Evolutionary conservation across 2,329 filamentous ascomycete species (phyloP).

Genomic region (Aspergillus ustus): DNA sequence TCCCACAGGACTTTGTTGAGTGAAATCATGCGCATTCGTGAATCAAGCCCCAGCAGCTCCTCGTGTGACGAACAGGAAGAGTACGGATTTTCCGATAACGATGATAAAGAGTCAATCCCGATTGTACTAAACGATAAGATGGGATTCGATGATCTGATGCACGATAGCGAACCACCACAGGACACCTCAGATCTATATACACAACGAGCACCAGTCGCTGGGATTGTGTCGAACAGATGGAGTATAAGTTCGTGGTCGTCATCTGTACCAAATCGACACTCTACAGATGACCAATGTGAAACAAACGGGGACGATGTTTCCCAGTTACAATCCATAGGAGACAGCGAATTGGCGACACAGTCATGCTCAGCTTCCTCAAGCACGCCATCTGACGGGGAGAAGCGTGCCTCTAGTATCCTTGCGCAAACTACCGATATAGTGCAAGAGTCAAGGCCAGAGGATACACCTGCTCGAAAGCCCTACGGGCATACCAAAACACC

Average conservation of each 20-base stretch:
- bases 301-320: slow-evolving; percentile 42
- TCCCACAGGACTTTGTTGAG: slow-evolving; percentile 50
- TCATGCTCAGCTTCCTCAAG: slow-evolving; percentile 41
- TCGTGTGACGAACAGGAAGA: slow-evolving; percentile 46
- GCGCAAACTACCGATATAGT: slow-evolving; percentile 38
- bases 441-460: slow-evolving; percentile 46
- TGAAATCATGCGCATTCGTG: slow-evolving; percentile 55
- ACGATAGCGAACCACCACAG: slow-evolving; percentile 35
- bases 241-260: slow-evolving; percentile 53
- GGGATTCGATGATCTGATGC: slow-evolving; percentile 42
- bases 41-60: slow-evolving; percentile 48
- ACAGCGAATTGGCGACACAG: slow-evolving; percentile 36
- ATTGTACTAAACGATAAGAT: slow-evolving; percentile 58
- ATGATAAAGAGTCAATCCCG: slow-evolving; percentile 60
- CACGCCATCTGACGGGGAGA: slow-evolving; percentile 44
- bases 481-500: slow-evolving; percentile 55
- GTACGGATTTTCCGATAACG: slow-evolving; percentile 50
- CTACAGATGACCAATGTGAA: slow-evolving; percentile 40
- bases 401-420: slow-evolving; percentile 19
- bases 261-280: slow-evolving; percentile 43
- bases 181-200: slow-evolving; percentile 18
- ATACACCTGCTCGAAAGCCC: slow-evolving; percentile 43
- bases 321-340: slow-evolving; percentile 32
- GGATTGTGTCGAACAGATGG: slow-evolving; percentile 42
- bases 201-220: slow-evolving; percentile 8